Percentiles rank a stretch among this genome's conserved stretches.
Evolutionary conservation across 106 monocot species (phyloP).

Genomic region (Dendrobium huoshanense): DNA sequence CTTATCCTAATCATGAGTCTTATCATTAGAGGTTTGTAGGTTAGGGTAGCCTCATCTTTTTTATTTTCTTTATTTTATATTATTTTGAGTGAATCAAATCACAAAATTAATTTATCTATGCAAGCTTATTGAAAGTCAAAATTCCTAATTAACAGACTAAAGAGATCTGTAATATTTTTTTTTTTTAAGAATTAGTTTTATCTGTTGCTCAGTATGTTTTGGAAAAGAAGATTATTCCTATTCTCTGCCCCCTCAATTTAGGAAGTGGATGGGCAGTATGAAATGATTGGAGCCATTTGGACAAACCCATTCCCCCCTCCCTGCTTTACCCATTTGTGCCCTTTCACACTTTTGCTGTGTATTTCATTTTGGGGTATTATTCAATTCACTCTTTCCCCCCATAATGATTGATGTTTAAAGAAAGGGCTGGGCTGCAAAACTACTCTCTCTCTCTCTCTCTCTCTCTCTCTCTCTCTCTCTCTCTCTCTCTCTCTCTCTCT

Average conservation of each 20-base stretch:
- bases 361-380: conserved; percentile 5
- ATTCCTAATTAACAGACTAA: no score
- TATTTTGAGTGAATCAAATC: no score
- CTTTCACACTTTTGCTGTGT: not conserved
- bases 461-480: conserved; percentile 14
- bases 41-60: no score
- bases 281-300: not conserved
- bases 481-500: conserved; percentile 11
- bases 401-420: conserved; percentile 3
- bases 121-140: no score
- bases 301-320: not conserved
- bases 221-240: not conserved
- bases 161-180: no score
- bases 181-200: no score
- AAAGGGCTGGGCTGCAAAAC: not conserved
- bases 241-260: not conserved
- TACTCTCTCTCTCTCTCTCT: conserved; percentile 5
- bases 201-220: not conserved
- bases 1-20: no score
- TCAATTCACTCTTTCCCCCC: not conserved
- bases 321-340: not conserved
- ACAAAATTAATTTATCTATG: no score
- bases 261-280: not conserved
- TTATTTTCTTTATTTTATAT: no score
- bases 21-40: no score